Base-by-base conservation (phyloP, 306 rosid species). In the Cicer cuneatum region DNA sequence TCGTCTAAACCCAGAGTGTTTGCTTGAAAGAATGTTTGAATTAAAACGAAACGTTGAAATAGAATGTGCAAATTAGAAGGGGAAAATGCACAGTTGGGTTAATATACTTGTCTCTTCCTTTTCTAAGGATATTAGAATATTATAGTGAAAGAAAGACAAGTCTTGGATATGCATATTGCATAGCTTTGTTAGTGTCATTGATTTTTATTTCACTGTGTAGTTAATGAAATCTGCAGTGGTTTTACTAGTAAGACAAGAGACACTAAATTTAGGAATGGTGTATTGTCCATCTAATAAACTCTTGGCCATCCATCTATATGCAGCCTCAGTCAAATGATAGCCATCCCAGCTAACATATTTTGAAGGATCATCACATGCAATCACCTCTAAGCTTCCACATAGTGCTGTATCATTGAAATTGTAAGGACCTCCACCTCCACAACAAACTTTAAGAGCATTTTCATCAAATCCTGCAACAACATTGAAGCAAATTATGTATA, bases 311-410 rank as follows among this genome's bases (percentile, higher is more conserved):
- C 81, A 59, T 42, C 74, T 66, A 84, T 89, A 77, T 42, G 96
- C 96, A 61, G 90, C 87, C 65, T 89, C 93, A 0, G 97, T 86
- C 12, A 87, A 59, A 80, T 89, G 96, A 72, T 82, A 76, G 39
- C 90, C 92, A 77, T 88, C 92, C 92, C 92, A 88, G 19, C 79
- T 51, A 33, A 84, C 75, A 82, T 82, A 86, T 21, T 80, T 57
- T 12, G 88, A 82, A 13, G 88, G 88, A 54, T 86, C 85, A 62
- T 80, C 84, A 72, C 83, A 84, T 24, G 66, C 69, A 16, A 7
- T 73, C 11, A 42, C 80, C 18, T 58, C 71, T 51, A 71, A 3
- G 12, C 8, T 35, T 53, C 87, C 80, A 73, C 88, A 86, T 5
- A 7, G 1, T 3, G 40, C 73, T 0, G 85, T 14, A 9, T 61